Evolutionary conservation across 2,329 filamentous ascomycete genomes (phyloP).

Genomic region (Fusarium fujikuroi): DNA sequence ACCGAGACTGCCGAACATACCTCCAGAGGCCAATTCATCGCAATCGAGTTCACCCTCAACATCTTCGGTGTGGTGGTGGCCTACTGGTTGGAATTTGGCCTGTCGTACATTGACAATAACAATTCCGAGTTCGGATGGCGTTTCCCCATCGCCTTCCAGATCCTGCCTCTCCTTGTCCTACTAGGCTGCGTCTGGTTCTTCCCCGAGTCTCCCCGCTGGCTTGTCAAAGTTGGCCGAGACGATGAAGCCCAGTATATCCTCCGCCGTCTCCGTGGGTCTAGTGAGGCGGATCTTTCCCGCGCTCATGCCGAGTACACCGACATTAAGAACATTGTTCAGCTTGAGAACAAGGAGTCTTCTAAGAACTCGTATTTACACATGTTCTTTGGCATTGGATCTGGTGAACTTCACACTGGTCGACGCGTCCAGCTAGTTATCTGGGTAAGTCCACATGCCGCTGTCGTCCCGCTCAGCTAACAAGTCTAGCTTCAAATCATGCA

Average conservation of each 20-base stretch:
- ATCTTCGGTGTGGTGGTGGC: conserved; percentile 51
- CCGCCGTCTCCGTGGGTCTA: conserved; percentile 69
- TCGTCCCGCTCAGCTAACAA: rapidly evolving
- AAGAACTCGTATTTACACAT: conserved; percentile 71
- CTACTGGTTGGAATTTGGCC: conserved; percentile 71
- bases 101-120: conserved; percentile 69
- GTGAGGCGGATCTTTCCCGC: conserved; percentile 60
- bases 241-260: conserved; percentile 76
- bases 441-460: conserved; percentile 51
- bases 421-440: conserved; percentile 77
- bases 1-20: conserved; percentile 76
- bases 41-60: conserved; percentile 65
- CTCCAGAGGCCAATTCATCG: conserved; percentile 73
- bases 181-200: conserved; percentile 71
- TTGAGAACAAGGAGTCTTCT: conserved; percentile 67
- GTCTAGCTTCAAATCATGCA: conserved; percentile 30
- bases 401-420: conserved; percentile 72
- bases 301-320: conserved; percentile 75
- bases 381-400: conserved; percentile 73
- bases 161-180: conserved; percentile 69
- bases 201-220: conserved; percentile 75
- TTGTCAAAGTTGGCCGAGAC: conserved; percentile 72
- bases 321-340: conserved; percentile 65
- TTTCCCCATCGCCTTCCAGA: conserved; percentile 77
- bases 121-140: conserved; percentile 70